Evolutionary conservation across 1,284 basidiomycete genomes (phyloP), one percentile per base, ranked within the genome.

Genomic region (Lignosus rhinocerotis): DNA sequence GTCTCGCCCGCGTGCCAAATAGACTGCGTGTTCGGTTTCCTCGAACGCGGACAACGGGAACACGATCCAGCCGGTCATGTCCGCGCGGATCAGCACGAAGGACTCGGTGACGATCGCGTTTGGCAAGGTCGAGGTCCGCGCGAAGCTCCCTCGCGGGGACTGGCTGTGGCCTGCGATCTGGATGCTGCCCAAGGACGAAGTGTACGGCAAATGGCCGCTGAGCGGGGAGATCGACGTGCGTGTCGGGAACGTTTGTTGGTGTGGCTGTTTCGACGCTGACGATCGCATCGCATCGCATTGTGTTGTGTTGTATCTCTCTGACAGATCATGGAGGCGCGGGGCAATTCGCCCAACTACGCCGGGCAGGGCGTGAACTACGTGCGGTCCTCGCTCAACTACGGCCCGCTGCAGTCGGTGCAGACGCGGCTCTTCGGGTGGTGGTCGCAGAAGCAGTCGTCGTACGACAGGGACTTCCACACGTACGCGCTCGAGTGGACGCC

Each of bases 101-200:
- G 78, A 81, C 19, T 83, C 78, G 53, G 78, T 82, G 43, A 82
- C 75, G 54, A 86, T 93, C 72, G 76, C 76, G 66, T 90, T 81
- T 67, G 92, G 92, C 30, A 81, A 85, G 59, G 83, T 94, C 51
- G 92, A 94, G 70, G 81, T 94, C 12, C 74, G 72, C 25, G 74
- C 76, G 56, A 75, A 75, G 64, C 48, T 76, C 19, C 75, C 74
- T 3, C 67, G 67, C 57, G 80, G 81, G 1, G 83, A 85, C 63
- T 86, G 90, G 92, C 73, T 94, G 52, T 94, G 92, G 92, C 92
- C 92, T 2, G 87, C 89, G 0, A 83, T 94, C 58, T 91, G 88
- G 87, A 88, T 94, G 90, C 72, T 92, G 55, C 92, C 92, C 16
- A 79, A 78, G 58, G 76, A 88, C 55, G 78, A 79, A 56, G 79